These are phyloP conservation scores for Urostyla sp. DNA, from an alignment of 73 alveolate species.

Conservation along the genomic window DNA sequence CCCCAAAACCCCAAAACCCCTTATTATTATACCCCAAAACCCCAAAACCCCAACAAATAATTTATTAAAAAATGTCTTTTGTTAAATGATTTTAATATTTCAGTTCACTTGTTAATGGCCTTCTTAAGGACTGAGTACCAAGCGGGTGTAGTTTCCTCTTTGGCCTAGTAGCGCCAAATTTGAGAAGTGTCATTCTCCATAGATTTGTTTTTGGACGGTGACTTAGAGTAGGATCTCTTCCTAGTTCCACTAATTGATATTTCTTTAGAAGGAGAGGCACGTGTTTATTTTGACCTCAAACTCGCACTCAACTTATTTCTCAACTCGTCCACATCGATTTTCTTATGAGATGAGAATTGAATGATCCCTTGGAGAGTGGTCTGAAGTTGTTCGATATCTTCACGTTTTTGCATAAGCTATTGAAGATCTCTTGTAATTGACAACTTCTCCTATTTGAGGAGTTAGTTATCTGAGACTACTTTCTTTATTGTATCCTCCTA, in stretches of 20 bases:
- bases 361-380: conserved; percentile 57
- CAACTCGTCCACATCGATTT: conserved; percentile 68
- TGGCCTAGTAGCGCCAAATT: conserved; percentile 1
- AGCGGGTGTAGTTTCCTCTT: conserved; percentile 59
- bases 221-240: too few relatives aligned
- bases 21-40: too few relatives aligned
- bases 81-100: background rate
- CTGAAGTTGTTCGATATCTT: conserved; percentile 70
- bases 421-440: conserved; percentile 67
- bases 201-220: too few relatives aligned
- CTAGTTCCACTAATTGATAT: too few relatives aligned
- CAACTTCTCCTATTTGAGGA: conserved; percentile 56
- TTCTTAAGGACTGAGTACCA: conserved; percentile 76
- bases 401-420: conserved; percentile 60
- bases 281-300: conserved; percentile 53
- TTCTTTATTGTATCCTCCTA: conserved; percentile 77
- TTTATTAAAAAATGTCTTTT: too few relatives aligned
- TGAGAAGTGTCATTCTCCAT: background rate
- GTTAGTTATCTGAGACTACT: conserved; percentile 65
- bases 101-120: conserved; percentile 22
- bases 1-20: too few relatives aligned
- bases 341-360: conserved; percentile 45
- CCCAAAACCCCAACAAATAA: too few relatives aligned
- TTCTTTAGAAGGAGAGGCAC: too few relatives aligned
- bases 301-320: conserved; percentile 60